phyloP scores from a whole-genome alignment of 1,284 basidiomycete species.

The Trichosporon faecale region DNA sequence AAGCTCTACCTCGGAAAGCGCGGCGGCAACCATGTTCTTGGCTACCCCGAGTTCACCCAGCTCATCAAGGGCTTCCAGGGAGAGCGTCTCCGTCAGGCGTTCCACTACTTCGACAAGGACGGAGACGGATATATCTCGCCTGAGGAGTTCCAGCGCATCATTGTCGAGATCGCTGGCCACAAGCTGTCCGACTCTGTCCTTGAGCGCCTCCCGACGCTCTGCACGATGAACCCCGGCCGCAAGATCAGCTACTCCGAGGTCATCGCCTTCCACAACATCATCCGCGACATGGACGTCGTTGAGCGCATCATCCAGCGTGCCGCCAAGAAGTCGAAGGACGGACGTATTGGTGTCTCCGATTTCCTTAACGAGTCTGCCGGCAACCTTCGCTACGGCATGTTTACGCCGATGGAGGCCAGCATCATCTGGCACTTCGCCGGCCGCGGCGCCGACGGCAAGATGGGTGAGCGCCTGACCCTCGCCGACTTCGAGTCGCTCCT shows the following conservation, averaged over 20 bases:
- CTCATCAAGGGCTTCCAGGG: constrained; percentile 96
- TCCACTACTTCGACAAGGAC: constrained; percentile 81
- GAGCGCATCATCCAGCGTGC: constrained; percentile 64
- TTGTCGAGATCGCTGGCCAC: constrained; percentile 89
- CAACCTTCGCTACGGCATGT: constrained; percentile 77
- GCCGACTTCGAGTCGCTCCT: constrained; percentile 85
- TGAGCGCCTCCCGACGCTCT: constrained; percentile 81
- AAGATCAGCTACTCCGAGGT: constrained; percentile 93
- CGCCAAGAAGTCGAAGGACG: constrained; percentile 83
- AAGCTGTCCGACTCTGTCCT: constrained; percentile 89
- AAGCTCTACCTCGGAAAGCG: constrained; percentile 89
- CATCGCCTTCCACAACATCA: constrained; percentile 81
- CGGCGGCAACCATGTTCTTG: constrained; percentile 82
- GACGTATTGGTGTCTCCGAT: constrained; percentile 64
- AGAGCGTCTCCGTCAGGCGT: constrained; percentile 88
- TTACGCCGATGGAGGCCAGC: constrained; percentile 91
- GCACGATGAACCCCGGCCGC: constrained; percentile 78
- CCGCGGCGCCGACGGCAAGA: constrained; percentile 56
- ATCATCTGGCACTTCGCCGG: constrained; percentile 95
- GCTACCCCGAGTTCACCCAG: constrained; percentile 88
- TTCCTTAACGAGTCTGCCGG: constrained; percentile 54
- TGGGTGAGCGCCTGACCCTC: constrained; percentile 65
- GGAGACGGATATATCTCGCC: constrained; percentile 87
- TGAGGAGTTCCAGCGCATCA: constrained; percentile 88
- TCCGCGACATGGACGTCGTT: constrained; percentile 83